Base-by-base conservation (phyloP, 768 basidiomycete species). In the Lactifluus piperatus region DNA sequence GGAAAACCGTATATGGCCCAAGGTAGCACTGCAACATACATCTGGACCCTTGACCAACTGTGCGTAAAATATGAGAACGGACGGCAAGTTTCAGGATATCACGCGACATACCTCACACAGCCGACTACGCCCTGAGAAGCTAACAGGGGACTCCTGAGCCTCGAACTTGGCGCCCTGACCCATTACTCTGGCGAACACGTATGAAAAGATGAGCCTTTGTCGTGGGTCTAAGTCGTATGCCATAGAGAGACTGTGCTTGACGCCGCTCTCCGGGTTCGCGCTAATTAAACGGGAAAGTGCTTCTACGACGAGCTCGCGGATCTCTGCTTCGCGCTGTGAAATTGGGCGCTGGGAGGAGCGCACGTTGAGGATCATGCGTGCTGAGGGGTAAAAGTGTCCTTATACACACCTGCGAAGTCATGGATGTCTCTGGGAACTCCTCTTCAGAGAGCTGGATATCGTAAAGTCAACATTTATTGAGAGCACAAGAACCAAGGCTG, bases 191-290 rank as follows among this genome's bases (percentile, higher is more conserved):
- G 88, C 83, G 68, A 94, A 90, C 7, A 93, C 85, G 65, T 88
- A 84, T 14, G 91, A 83, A 67, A 94, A 97, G 26, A 93, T 90
- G 10, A 81, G 77, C 14, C 91, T 81, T 65, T 86, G 84, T 39
- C 79, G 73, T 26, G 78, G 73, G 66, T 94, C 87, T 22, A 75
- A 69, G 65, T 90, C 85, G 65, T 91, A 92, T 1, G 88, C 89
- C 58, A 89, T 75, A 5, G 83, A 74, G 22, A 94, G 80, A 66
- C 88, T 92, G 69, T 94, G 90, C 69, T 92, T 93, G 68, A 94
- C 83, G 5, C 91, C 93, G 65, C 83, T 86, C 67, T 94, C 90
- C 16, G 88, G 84, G 68, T 95, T 95, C 13, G 91, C 81, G 34
- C 79, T 81, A 56, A 95, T 84, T 6, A 95, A 76, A 61, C 92